A percentile compares a stretch with the other conserved stretches of the same genome.
phyloP scores from a whole-genome alignment of 2,329 filamentous ascomycete species.

The Hypoxylon sp. region DNA sequence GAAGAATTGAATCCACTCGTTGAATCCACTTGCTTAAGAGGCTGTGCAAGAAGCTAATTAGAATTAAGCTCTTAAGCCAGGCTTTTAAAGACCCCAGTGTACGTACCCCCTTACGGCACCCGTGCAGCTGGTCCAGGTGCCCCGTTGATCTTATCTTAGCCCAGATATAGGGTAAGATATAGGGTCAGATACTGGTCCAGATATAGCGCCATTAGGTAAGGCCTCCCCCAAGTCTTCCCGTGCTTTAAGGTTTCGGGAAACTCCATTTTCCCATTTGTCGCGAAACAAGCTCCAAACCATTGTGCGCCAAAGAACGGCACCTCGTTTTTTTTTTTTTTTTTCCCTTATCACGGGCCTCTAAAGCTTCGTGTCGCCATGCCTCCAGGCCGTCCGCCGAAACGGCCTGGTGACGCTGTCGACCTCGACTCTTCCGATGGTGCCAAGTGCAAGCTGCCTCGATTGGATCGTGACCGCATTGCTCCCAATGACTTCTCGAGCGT shows the following conservation, averaged over 20 bases:
- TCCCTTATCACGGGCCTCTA: slow-evolving; percentile 15
- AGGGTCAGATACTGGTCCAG: slow-evolving; percentile 2
- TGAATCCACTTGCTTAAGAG: slow-evolving; percentile 15
- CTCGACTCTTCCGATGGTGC: slow-evolving; percentile 55
- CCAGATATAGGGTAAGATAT: slow-evolving; percentile 4
- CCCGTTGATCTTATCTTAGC: slow-evolving; percentile 17
- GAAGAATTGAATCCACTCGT: slow-evolving; percentile 6
- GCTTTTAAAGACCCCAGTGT: slow-evolving; percentile 10
- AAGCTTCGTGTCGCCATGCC: slow-evolving; percentile 55
- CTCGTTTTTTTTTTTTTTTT: slow-evolving; percentile 9
- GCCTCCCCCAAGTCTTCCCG: slow-evolving; percentile 22
- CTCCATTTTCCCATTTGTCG: slow-evolving; percentile 44
- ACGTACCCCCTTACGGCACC: slow-evolving; percentile 5
- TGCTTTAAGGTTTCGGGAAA: slow-evolving; percentile 45
- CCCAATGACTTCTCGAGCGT: slow-evolving; percentile 68
- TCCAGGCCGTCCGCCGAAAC: slow-evolving; percentile 61
- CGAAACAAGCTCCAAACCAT: slow-evolving; percentile 42
- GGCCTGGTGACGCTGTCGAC: slow-evolving; percentile 60
- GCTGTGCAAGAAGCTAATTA: slow-evolving; percentile 32
- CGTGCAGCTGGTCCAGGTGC: background rate
- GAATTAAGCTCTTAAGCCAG: slow-evolving; percentile 25
- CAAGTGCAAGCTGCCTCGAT: slow-evolving; percentile 66
- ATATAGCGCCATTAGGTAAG: slow-evolving; percentile 28
- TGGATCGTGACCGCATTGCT: slow-evolving; percentile 61
- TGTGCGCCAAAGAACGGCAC: slow-evolving; percentile 43